phyloP scores from a whole-genome alignment of 306 rosid genomes.

The Trichosanthes truncata region DNA sequence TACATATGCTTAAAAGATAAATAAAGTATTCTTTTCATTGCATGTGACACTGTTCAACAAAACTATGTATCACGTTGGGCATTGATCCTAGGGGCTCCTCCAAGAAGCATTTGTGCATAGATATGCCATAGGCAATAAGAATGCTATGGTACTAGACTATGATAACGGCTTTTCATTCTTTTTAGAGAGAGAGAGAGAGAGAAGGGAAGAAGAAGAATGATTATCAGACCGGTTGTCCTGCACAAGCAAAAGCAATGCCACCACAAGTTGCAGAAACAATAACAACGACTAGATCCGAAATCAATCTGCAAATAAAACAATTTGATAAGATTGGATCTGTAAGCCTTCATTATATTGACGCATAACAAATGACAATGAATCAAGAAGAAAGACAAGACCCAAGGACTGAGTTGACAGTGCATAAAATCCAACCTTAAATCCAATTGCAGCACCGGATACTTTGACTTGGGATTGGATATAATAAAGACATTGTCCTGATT shows the following conservation, averaged over 20 bases:
- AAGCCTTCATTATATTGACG: constrained; percentile 19
- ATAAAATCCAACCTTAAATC: constrained; percentile 57
- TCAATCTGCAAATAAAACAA: constrained; percentile 49
- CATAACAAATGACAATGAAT: constrained; percentile 4
- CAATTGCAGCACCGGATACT: constrained; percentile 84
- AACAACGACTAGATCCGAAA: constrained; percentile 89
- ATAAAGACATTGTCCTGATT: constrained; percentile 85
- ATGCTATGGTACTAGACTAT: neutral
- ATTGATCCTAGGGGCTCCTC: neutral
- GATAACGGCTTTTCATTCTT: neutral
- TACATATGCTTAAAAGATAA: neutral
- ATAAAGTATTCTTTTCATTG: neutral
- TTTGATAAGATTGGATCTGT: constrained; percentile 21
- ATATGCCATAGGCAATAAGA: neutral
- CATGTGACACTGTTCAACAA: neutral
- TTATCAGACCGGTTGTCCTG: constrained; percentile 88
- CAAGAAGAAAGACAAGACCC: constrained; percentile 1
- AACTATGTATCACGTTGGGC: neutral
- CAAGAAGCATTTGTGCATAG: neutral
- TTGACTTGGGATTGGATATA: constrained; percentile 83
- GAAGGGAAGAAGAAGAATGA: constrained; percentile 11
- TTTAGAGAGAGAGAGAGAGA: neutral
- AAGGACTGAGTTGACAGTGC: neutral
- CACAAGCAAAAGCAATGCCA: constrained; percentile 97
- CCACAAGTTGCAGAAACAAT: constrained; percentile 98